Conservation (phyloP, 257 asterid species). For the Solanum appendiculatum region DNA sequence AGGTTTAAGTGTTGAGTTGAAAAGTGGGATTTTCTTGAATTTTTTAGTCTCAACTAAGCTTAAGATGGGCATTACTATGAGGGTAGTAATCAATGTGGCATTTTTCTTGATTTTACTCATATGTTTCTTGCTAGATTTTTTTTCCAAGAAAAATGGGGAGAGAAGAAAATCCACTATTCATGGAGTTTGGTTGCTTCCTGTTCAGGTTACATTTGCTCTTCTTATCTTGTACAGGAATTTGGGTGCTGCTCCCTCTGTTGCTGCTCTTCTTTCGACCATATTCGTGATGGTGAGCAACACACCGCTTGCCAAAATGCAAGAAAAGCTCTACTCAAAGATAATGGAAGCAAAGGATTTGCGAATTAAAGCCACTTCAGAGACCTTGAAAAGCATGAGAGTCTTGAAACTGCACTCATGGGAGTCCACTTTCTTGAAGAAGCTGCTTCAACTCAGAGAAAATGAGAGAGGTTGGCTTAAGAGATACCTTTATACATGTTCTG, state of each 20-base stretch:
- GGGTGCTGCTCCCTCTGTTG: slow-evolving; percentile 58
- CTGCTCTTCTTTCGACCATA: slow-evolving; percentile 60
- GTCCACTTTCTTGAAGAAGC: slow-evolving; percentile 31
- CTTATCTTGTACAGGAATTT: slow-evolving; percentile 51
- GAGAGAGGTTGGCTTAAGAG: slow-evolving; percentile 51
- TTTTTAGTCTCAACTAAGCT: not conserved
- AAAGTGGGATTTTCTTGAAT: not conserved
- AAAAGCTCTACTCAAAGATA: slow-evolving; percentile 43
- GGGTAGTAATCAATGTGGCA: slow-evolving; percentile 24
- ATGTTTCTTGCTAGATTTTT: slow-evolving; percentile 33
- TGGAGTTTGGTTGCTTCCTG: slow-evolving; percentile 70
- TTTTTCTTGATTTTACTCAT: slow-evolving; percentile 33
- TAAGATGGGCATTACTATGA: slow-evolving; percentile 34
- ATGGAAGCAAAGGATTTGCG: slow-evolving; percentile 80
- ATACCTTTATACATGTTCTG: slow-evolving; percentile 59
- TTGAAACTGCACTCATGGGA: slow-evolving; percentile 83
- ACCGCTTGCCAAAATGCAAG: slow-evolving; percentile 70
- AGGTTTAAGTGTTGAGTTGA: not conserved
- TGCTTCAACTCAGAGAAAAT: slow-evolving; percentile 46
- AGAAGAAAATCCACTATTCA: slow-evolving; percentile 23
- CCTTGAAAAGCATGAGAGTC: slow-evolving; percentile 64
- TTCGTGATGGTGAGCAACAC: slow-evolving; percentile 73
- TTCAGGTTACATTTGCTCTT: slow-evolving; percentile 65
- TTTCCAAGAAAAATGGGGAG: slow-evolving; percentile 13
- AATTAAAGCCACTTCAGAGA: slow-evolving; percentile 72